Percentiles rank a stretch among this genome's conserved stretches.
Evolutionary conservation across 495 filamentous ascomycete genomes (phyloP).

Genomic region (Trichodelitschia bisporula): DNA sequence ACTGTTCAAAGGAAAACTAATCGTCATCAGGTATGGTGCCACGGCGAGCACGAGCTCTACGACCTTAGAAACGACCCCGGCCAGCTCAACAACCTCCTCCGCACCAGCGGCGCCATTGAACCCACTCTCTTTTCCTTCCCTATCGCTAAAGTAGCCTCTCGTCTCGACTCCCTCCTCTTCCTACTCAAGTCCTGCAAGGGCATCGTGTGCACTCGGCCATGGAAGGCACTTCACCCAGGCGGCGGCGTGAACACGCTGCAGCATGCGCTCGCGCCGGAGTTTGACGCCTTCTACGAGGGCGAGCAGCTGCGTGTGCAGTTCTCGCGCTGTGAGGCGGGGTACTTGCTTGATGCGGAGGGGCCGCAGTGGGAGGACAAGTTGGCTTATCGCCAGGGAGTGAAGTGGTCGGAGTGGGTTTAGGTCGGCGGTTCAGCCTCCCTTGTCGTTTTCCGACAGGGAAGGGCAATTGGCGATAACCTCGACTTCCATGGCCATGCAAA

Average conservation of each 20-base stretch:
- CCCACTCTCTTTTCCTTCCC: too few species aligned
- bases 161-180: slow-evolving; percentile 13
- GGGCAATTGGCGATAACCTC: too few species aligned
- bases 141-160: slow-evolving; percentile 5
- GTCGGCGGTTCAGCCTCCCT: too few species aligned
- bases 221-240: slow-evolving; percentile 11
- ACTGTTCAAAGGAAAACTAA: too few species aligned
- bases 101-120: too few species aligned
- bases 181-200: slow-evolving; percentile 16
- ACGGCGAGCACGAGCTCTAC: slow-evolving; percentile 13
- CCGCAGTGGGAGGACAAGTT: too few species aligned
- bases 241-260: slow-evolving; percentile 11
- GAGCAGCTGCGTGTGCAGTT: slow-evolving; percentile 25
- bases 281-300: slow-evolving; percentile 33
- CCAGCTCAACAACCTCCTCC: slow-evolving; percentile 13
- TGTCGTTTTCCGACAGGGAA: too few species aligned
- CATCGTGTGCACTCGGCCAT: slow-evolving; percentile 11
- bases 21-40: slow-evolving; percentile 13
- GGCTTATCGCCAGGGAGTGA: too few species aligned
- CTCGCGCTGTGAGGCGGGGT: slow-evolving; percentile 31
- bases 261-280: slow-evolving; percentile 22
- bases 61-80: slow-evolving; percentile 11
- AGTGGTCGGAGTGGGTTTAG: too few species aligned
- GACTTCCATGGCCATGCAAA: too few species aligned
- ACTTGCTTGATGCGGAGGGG: slow-evolving; percentile 34